phyloP scores from a whole-genome alignment of 441 rosid genomes.

The Gossypium davidsonii region DNA sequence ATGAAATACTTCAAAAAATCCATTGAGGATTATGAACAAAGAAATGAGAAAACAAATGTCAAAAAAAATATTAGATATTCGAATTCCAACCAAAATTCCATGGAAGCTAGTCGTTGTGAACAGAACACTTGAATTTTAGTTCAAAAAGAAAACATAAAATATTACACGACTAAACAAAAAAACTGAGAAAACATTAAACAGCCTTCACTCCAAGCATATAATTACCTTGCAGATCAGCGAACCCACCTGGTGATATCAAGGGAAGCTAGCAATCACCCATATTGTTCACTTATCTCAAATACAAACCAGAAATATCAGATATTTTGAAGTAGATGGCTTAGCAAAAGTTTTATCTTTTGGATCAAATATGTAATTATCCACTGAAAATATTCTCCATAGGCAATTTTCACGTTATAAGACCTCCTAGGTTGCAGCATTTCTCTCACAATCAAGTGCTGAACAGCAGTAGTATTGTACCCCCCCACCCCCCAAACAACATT shows the following conservation, averaged over 20 bases:
- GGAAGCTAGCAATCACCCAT: constrained; percentile 40
- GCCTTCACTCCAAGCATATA: constrained; percentile 14
- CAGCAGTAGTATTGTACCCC: constrained; percentile 8
- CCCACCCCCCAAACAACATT: too few species aligned
- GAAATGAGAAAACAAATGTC: background rate
- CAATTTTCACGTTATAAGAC: background rate
- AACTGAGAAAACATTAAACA: background rate
- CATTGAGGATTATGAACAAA: background rate
- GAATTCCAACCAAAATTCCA: constrained; percentile 13
- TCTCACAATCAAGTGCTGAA: constrained; percentile 26
- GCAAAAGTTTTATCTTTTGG: background rate
- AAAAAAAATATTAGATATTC: background rate
- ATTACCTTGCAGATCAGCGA: constrained; percentile 16
- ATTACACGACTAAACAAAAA: background rate
- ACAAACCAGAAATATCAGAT: constrained; percentile 22
- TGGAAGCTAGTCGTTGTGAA: background rate
- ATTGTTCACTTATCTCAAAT: constrained; percentile 27
- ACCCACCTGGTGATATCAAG: constrained; percentile 37
- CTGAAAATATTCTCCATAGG: background rate
- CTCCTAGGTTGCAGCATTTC: background rate
- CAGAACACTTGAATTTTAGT: background rate
- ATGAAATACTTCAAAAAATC: too few species aligned
- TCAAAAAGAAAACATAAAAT: background rate
- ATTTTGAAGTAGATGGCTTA: constrained; percentile 18
- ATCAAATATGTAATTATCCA: background rate